These are phyloP conservation scores for Botrytis aclada DNA, from an alignment of 2,329 filamentous ascomycete genomes.

Conservation along the genomic window DNA sequence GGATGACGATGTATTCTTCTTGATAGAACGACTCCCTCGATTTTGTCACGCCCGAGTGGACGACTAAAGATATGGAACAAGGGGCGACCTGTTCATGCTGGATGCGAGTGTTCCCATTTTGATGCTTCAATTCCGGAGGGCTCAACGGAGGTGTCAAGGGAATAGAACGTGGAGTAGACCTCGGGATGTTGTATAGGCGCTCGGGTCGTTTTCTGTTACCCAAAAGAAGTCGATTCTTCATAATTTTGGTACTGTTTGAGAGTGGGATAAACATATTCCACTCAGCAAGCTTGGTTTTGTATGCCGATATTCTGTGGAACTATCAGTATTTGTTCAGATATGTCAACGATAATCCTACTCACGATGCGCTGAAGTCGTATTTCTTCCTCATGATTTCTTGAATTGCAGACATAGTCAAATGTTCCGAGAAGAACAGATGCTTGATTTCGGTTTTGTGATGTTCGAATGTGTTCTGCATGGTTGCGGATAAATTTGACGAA, in stretches of 20 bases:
- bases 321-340: background rate
- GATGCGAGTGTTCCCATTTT: background rate
- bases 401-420: constrained; percentile 12
- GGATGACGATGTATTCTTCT: constrained; percentile 15
- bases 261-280: constrained; percentile 18
- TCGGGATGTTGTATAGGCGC: background rate
- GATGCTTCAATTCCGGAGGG: background rate
- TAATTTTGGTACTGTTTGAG: background rate
- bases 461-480: constrained; percentile 18
- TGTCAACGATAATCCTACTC: background rate
- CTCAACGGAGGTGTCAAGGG: constrained; percentile 15
- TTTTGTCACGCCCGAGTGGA: constrained; percentile 16
- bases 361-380: constrained; percentile 12
- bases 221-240: constrained; percentile 1
- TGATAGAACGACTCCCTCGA: constrained; percentile 10
- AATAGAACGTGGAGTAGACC: constrained; percentile 14
- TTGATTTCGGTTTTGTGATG: constrained; percentile 15
- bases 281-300: constrained; percentile 19
- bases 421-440: constrained; percentile 11
- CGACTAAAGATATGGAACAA: constrained; percentile 8
- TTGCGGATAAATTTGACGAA: background rate
- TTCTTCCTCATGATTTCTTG: constrained; percentile 20
- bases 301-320: constrained; percentile 9
- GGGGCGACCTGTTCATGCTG: background rate
- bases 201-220: constrained; percentile 8